These are phyloP conservation scores for Cytospora piceicola DNA, from an alignment of 2,329 filamentous ascomycete genomes.

Conservation along the genomic window DNA sequence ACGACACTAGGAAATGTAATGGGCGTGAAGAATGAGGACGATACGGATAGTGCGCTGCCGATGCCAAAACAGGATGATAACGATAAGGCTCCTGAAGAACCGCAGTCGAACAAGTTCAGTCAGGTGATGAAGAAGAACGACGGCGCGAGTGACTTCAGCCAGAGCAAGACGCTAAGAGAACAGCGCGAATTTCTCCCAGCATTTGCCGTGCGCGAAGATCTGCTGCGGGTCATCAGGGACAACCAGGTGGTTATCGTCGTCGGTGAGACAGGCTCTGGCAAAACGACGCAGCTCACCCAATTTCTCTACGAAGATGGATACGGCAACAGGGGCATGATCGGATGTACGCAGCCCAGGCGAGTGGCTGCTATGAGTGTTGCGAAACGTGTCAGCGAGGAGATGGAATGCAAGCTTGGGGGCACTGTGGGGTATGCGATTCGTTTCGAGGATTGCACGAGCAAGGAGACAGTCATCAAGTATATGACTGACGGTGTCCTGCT, in stretches of 20 bases:
- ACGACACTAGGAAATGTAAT: conserved; percentile 93
- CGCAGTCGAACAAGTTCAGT: conserved; percentile 73
- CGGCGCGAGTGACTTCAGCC: conserved; percentile 87
- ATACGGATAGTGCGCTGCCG: conserved; percentile 86
- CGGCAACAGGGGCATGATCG: conserved; percentile 84
- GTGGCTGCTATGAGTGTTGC: conserved; percentile 99
- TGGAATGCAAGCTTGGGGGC: conserved; percentile 88
- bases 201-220: conserved; percentile 92
- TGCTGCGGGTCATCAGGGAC: conserved; percentile 88
- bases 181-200: conserved; percentile 93
- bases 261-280: conserved; percentile 95
- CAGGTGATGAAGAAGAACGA: conserved; percentile 87
- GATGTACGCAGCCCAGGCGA: conserved; percentile 93
- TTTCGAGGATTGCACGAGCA: conserved; percentile 97
- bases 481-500: conserved; percentile 98
- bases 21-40: conserved; percentile 92
- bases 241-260: conserved; percentile 98
- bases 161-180: conserved; percentile 86
- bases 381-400: conserved; percentile 97
- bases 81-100: conserved; percentile 35
- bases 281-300: conserved; percentile 96
- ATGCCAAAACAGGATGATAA: conserved; percentile 71
- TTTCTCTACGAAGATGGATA: conserved; percentile 97
- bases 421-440: conserved; percentile 96
- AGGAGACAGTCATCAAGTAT: conserved; percentile 95